Evolutionary conservation across 2,329 filamentous ascomycete species (phyloP).

Genomic region (Juglanconis juglandina): DNA sequence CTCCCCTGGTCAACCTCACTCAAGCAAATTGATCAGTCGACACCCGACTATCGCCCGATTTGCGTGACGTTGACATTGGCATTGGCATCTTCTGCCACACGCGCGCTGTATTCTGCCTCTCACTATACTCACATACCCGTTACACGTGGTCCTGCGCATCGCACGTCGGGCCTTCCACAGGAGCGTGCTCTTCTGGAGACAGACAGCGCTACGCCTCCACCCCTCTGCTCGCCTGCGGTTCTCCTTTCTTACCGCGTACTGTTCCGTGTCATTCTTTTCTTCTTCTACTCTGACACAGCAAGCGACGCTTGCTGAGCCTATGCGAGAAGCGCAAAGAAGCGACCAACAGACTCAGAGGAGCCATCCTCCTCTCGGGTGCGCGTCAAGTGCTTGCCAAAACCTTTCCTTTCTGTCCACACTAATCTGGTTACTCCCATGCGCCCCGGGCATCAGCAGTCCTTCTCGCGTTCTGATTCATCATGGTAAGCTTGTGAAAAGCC

Average conservation of each 20-base stretch:
- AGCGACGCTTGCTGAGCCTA: slow-evolving; percentile 12
- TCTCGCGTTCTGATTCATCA: slow-evolving; percentile 93
- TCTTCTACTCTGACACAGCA: slow-evolving; percentile 23
- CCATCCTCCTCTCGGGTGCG: neutral
- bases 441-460: slow-evolving; percentile 34
- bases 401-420: slow-evolving; percentile 5
- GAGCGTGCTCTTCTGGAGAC: slow-evolving; percentile 3
- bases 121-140: neutral
- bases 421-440: slow-evolving; percentile 3
- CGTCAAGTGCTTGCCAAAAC: slow-evolving; percentile 5
- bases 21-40: slow-evolving; percentile 6
- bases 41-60: slow-evolving; percentile 10
- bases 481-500: slow-evolving; percentile 55
- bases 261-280: slow-evolving; percentile 20
- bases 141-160: neutral
- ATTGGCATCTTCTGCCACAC: neutral
- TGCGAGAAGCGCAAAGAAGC: slow-evolving; percentile 1
- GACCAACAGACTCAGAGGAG: neutral
- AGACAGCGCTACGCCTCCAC: neutral
- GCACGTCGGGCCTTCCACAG: slow-evolving; percentile 3
- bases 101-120: slow-evolving; percentile 1
- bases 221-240: neutral
- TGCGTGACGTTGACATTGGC: slow-evolving; percentile 8
- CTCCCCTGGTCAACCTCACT: slow-evolving; percentile 1
- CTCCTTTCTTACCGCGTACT: slow-evolving; percentile 6